phyloP scores from a whole-genome alignment of 345 rosid species.

The Alliaria petiolata region DNA sequence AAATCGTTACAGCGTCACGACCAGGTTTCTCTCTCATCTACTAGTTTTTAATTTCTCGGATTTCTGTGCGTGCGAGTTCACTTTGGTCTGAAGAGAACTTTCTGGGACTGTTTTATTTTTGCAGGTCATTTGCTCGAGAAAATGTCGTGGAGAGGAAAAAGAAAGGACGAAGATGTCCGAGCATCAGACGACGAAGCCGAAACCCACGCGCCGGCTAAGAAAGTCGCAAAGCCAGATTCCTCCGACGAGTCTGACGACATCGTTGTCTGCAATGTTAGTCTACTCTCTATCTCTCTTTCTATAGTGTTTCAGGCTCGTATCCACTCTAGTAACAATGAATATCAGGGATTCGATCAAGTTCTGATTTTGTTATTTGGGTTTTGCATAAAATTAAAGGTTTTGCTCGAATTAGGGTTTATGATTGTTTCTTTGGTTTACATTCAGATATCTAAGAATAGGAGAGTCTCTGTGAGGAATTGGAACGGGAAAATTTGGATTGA shows the following conservation, averaged over 20 bases:
- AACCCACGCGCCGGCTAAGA: conserved; percentile 58
- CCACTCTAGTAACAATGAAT: neutral
- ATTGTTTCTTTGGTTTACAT: neutral
- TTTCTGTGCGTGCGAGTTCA: neutral
- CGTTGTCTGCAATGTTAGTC: conserved; percentile 67
- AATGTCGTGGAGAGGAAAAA: conserved; percentile 82
- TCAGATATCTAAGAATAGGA: conserved; percentile 82
- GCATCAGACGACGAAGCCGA: conserved; percentile 61
- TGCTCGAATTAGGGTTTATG: conserved; percentile 5
- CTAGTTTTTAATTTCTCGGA: neutral
- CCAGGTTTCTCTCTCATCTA: conserved; percentile 3
- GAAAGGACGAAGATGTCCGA: conserved; percentile 55
- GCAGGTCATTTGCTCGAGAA: neutral
- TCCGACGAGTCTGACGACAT: conserved; percentile 62
- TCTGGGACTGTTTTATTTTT: neutral
- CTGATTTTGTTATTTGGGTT: neutral
- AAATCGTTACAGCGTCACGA: neutral
- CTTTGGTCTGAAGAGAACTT: conserved; percentile 13
- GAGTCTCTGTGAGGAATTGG: conserved; percentile 84
- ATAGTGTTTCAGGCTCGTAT: neutral
- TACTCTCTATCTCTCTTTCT: neutral
- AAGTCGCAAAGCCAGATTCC: conserved; percentile 48
- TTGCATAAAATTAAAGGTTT: neutral
- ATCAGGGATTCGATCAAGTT: conserved; percentile 16
- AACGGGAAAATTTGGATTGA: conserved; percentile 75